Evolutionary conservation across 106 monocot genomes (phyloP), one percentile per base, ranked within the genome.

Genomic region (Iris macrosiphon): DNA sequence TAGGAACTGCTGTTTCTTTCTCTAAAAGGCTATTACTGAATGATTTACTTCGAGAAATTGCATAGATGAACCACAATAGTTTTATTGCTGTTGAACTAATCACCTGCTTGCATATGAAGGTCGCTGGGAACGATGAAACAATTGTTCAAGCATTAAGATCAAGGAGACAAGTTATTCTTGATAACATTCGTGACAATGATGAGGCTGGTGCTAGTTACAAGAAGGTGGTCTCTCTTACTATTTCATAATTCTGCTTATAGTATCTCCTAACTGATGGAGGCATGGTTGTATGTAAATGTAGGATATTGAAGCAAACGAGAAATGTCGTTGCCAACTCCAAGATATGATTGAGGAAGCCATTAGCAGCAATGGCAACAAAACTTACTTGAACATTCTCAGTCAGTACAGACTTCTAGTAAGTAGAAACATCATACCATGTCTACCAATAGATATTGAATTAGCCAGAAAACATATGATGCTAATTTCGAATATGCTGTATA

Each of bases 181-280:
- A 91, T 44, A 98, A 98, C 52, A 87, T 98, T 34, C 82, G 96
- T 46, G 90, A 98, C 43, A 98, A 98, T 68, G 96, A 98, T 56
- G 96, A 98, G 71, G 87, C 89, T 66, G 96, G 87, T 62, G 52
- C 86, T 52, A 50, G 69, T 12, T 98, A 98, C 60, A 72, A 61
- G 34, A 98, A 98, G 96, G 96, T 98, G 14, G 22, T 29, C 26
- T 41, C 40, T 41, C 7, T 53, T 43, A 27, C 25, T 20, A 16
- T 15, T 34, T 22, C 49, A 9, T 17, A 31, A 15, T 33, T 43
- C 61, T 16, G 13, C 4, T 59, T 55, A 59, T 23, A 11, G 14
- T 37, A 40, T 39, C 5, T 4, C 20, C 15, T 57, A n/a, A 35
- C 20, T 28, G 13, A 38, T 24, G 30, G 31, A 4, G 33, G 17